phyloP scores from a whole-genome alignment of 805 yeast species.

The Starmerella sp. region DNA sequence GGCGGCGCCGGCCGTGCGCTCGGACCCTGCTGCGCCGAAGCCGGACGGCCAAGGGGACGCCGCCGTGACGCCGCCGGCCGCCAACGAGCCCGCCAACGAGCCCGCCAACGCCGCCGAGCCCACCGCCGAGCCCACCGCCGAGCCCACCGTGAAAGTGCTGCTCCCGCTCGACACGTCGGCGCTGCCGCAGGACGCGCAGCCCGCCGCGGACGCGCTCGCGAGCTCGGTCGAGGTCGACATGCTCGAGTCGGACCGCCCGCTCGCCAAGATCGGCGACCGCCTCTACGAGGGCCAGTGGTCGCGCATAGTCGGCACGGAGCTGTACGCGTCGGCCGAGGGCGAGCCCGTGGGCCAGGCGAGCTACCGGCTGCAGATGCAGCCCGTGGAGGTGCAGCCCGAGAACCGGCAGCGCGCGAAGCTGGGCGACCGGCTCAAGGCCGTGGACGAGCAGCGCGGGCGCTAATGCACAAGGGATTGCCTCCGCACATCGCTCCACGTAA shows the following conservation, averaged over 20 bases:
- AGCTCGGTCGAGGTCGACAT: constrained; percentile 41
- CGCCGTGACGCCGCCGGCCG: not conserved
- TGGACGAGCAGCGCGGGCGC: not conserved
- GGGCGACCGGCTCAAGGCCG: constrained; percentile 5
- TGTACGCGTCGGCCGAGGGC: constrained; percentile 29
- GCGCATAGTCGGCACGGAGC: constrained; percentile 66
- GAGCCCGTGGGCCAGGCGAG: constrained; percentile 25
- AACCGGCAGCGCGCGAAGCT: constrained; percentile 4
- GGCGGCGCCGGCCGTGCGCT: not conserved
- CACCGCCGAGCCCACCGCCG: not conserved
- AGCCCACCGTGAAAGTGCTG: constrained; percentile 31
- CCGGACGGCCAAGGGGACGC: too few species aligned
- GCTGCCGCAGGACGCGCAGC: constrained; percentile 13
- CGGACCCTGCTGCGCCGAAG: not conserved
- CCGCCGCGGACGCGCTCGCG: not conserved
- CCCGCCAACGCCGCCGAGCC: not conserved
- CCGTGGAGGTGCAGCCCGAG: constrained; percentile 15
- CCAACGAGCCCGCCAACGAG: not conserved
- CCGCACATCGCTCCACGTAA: not conserved
- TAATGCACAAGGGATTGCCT: too few species aligned
- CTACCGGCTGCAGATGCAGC: constrained; percentile 22
- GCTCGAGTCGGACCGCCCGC: constrained; percentile 42
- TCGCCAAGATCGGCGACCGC: constrained; percentile 46
- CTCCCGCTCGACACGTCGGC: constrained; percentile 41
- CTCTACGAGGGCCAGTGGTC: constrained; percentile 70